Evolutionary conservation across 164 flowering plant species (phyloP), one percentile per base, ranked within the genome.

Genomic region (Protea cynaroides): DNA sequence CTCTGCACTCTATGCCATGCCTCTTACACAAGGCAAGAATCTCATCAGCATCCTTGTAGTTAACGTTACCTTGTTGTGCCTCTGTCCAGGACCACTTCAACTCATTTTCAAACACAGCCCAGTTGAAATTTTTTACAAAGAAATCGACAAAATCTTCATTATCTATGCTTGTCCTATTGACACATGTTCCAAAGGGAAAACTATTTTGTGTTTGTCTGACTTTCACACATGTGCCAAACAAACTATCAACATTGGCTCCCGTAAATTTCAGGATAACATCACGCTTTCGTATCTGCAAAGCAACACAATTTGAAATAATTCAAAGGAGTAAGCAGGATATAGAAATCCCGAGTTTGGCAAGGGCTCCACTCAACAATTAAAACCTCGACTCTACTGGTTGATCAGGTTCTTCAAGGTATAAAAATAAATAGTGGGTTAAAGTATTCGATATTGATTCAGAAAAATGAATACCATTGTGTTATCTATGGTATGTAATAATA

Each of bases 1-100:
- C 96, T 49, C 97, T 84, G 50, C 72, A 64, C 52, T 82, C 77
- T 18, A 91, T 86, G 57, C 76, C 78, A 70, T 85, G 68, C 21
- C 61, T 76, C 55, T 63, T 25, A 44, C 86, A 84, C 49, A 86
- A 66, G 59, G 65, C 78, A 91, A 23, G 37, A 94, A 67, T 40
- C 13, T 86, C 99, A 70, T 94, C 99, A 13, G 99, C 95, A 71
- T 89, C 97, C 62, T 47, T 74, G 81, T 94, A 94, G 79, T 91
- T 91, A 18, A 88, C 68, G 37, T 84, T 84, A 56, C 93, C 96
- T 71, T 81, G 84, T 61, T 89, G 90, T 11, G 92, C 61, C 63
- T 91, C 97, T 0, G 93, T 94, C 93, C 90, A 85, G 22, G 81
- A 84, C 99, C 97, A 91, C 75, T 94, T 94, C 73, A 94, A 61